Conservation (phyloP, 768 basidiomycete species). For the Strobilomyces confusus region DNA sequence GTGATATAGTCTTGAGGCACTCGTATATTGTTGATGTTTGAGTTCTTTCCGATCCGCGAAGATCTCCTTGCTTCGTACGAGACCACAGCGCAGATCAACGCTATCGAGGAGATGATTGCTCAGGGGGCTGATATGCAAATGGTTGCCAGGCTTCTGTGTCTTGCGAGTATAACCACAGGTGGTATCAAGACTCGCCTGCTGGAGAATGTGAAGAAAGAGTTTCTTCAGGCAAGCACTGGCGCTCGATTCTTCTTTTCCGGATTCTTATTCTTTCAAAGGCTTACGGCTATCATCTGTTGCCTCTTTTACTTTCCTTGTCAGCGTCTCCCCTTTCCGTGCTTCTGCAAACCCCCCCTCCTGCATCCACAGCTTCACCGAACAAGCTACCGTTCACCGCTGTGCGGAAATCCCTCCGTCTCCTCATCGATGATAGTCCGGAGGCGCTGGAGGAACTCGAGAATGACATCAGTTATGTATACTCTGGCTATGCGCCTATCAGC, state of each 20-base stretch:
- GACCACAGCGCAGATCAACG: constrained; percentile 68
- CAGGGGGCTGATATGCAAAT: constrained; percentile 80
- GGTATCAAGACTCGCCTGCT: constrained; percentile 85
- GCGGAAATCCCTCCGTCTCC: constrained; percentile 82
- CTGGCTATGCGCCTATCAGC: constrained; percentile 93
- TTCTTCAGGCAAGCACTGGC: constrained; percentile 61
- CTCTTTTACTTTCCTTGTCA: constrained; percentile 61
- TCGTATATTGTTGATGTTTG: constrained; percentile 6
- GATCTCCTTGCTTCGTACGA: constrained; percentile 96
- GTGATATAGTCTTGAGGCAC: constrained; percentile 16
- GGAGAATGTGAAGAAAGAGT: constrained; percentile 86
- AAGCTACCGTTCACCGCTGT: constrained; percentile 72
- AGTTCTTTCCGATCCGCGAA: constrained; percentile 27
- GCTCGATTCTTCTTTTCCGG: neutral
- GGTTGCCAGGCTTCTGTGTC: constrained; percentile 76
- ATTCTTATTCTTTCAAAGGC: constrained; percentile 37
- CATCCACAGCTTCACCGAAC: constrained; percentile 39
- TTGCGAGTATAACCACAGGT: constrained; percentile 78
- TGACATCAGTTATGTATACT: constrained; percentile 95
- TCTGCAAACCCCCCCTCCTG: constrained; percentile 63
- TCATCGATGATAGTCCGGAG: constrained; percentile 84
- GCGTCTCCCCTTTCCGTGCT: constrained; percentile 65
- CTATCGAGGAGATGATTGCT: constrained; percentile 88
- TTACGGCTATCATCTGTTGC: constrained; percentile 73
- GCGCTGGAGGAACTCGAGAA: constrained; percentile 80